Conservation (phyloP, 495 filamentous ascomycete species). For the Pyrenula aspistea region DNA sequence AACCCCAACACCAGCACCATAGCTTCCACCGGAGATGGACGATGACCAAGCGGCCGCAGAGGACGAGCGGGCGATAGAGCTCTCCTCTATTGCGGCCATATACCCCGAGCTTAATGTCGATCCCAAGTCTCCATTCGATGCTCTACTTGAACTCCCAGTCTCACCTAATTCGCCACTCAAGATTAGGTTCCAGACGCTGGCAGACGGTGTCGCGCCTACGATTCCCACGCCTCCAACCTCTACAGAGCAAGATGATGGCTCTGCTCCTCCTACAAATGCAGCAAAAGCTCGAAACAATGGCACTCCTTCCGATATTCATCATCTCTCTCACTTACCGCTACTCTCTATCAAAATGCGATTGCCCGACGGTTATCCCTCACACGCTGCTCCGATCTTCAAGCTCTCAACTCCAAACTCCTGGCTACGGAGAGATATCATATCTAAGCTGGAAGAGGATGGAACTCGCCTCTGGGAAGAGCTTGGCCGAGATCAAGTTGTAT, state of each 20-base stretch:
- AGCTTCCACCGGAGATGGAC: conserved; percentile 11
- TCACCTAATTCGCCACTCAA: conserved; percentile 54
- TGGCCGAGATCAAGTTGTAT: conserved; percentile 66
- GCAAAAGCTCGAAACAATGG: conserved; percentile 7
- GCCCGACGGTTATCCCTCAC: conserved; percentile 62
- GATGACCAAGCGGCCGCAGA: conserved; percentile 29
- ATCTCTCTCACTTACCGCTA: conserved; percentile 65
- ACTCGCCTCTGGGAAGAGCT: conserved; percentile 68
- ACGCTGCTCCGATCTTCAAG: conserved; percentile 51
- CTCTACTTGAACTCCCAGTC: conserved; percentile 62
- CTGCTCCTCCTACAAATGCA: conserved; percentile 5
- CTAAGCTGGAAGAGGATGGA: conserved; percentile 48
- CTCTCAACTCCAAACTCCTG: conserved; percentile 57
- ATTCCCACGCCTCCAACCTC: conserved; percentile 35
- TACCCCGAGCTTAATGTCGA: conserved; percentile 71
- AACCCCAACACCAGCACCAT: conserved; percentile 14
- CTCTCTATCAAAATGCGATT: conserved; percentile 56
- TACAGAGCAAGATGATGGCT: conserved; percentile 18
- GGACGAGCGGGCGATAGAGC: conserved; percentile 66
- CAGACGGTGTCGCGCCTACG: conserved; percentile 24
- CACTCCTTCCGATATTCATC: conserved; percentile 38
- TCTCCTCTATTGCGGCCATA: conserved; percentile 75
- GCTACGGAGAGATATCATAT: conserved; percentile 49
- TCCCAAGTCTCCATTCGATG: conserved; percentile 41
- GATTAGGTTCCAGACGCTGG: conserved; percentile 51